phyloP scores from a whole-genome alignment of 192 early-diverging fungal genomes.

The Diversispora epigaea region DNA sequence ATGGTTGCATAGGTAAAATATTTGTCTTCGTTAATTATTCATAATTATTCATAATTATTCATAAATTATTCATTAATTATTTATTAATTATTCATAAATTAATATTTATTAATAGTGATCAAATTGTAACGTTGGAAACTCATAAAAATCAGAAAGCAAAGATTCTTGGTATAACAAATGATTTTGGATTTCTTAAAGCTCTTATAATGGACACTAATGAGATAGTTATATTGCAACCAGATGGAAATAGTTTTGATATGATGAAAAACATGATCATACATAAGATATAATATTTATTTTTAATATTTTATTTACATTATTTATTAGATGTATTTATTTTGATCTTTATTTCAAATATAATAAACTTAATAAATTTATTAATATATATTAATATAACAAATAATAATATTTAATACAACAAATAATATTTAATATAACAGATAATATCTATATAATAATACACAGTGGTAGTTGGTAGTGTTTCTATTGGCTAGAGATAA shows the following conservation, averaged over 20 bases:
- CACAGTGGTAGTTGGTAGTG: no score
- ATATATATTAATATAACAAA: no score
- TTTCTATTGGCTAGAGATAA: no score
- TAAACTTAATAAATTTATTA: no score
- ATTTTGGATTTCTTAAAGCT: slow-evolving; percentile 73
- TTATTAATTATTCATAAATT: slow-evolving; percentile 4
- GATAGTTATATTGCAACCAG: slow-evolving; percentile 82
- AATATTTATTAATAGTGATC: slow-evolving; percentile 47
- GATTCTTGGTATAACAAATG: slow-evolving; percentile 76
- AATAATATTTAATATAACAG: no score
- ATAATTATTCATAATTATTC: slow-evolving; percentile 29
- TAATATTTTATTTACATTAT: neutral
- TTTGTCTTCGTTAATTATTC: no score
- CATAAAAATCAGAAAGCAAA: slow-evolving; percentile 56
- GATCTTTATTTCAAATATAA: no score
- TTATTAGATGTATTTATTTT: no score
- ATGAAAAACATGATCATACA: slow-evolving; percentile 78
- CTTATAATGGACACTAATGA: slow-evolving; percentile 45
- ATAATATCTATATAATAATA: no score
- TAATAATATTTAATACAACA: no score
- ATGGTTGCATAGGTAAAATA: slow-evolving; percentile 79
- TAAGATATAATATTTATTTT: slow-evolving; percentile 1
- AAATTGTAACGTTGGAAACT: slow-evolving; percentile 64
- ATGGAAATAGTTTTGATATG: slow-evolving; percentile 98
- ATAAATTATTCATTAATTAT: neutral